Evolutionary conservation across 192 early-diverging fungal species (phyloP).

Genomic region (Entomortierella lignicola): DNA sequence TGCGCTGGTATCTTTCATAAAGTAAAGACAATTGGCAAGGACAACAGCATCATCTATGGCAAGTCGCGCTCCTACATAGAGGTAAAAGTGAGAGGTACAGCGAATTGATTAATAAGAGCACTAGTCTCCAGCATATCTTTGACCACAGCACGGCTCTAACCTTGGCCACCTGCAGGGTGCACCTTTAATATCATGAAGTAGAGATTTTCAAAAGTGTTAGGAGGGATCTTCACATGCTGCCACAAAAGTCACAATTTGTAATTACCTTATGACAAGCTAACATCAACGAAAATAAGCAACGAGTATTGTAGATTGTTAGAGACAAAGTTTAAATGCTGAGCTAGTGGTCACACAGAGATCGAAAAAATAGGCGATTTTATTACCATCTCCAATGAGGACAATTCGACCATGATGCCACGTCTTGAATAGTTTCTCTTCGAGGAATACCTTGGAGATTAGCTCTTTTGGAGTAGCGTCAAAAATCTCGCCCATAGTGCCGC

Average conservation of each 20-base stretch:
- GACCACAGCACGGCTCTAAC: too few species aligned
- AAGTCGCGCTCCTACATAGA: slow-evolving; percentile 8
- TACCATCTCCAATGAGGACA: slow-evolving; percentile 36
- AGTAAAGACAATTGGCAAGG: slow-evolving; percentile 21
- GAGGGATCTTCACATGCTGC: too few species aligned
- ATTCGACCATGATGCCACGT: slow-evolving; percentile 25
- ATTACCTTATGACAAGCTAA: slow-evolving; percentile 24
- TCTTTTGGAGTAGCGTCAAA: slow-evolving; percentile 25
- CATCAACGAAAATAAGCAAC: background rate
- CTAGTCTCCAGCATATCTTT: too few species aligned
- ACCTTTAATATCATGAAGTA: background rate
- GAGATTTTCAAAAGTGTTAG: too few species aligned
- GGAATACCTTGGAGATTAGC: slow-evolving; percentile 26
- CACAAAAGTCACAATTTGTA: too few species aligned
- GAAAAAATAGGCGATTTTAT: background rate
- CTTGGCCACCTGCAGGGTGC: slow-evolving; percentile 6
- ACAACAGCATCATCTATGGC: slow-evolving; percentile 25
- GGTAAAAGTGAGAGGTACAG: too few species aligned
- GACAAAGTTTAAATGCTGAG: background rate
- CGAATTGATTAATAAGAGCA: too few species aligned
- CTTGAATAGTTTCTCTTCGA: slow-evolving; percentile 37
- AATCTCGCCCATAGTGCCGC: slow-evolving; percentile 23
- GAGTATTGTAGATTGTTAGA: too few species aligned
- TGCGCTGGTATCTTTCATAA: background rate
- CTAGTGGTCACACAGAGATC: too few species aligned